Evolutionary conservation across 1,284 basidiomycete species (phyloP).

Genomic region (Rhodotorula sp.): DNA sequence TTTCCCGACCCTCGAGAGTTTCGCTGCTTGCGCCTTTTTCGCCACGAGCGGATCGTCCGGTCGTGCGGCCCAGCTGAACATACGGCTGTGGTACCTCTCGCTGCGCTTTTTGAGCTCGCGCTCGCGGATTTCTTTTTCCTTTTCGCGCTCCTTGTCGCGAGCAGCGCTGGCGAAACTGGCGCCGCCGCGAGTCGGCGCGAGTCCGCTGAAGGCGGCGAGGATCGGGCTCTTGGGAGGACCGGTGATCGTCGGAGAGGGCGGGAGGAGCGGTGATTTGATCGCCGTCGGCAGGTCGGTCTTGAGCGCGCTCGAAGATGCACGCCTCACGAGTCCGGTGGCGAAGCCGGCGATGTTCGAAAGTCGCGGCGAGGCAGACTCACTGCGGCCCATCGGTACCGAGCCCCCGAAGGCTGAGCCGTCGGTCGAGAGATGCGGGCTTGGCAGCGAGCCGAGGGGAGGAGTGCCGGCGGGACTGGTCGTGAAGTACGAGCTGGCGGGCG

Average conservation of each 20-base stretch:
- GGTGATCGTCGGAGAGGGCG: constrained; percentile 16
- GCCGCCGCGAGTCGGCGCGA: constrained; percentile 3
- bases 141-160: constrained; percentile 36
- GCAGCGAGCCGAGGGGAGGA: constrained; percentile 17
- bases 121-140: constrained; percentile 24
- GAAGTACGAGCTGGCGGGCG: constrained; percentile 11
- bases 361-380: constrained; percentile 31
- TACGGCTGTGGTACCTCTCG: constrained; percentile 21
- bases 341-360: constrained; percentile 32
- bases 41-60: constrained; percentile 11
- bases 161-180: constrained; percentile 29
- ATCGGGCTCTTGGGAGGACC: constrained; percentile 15
- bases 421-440: constrained; percentile 14
- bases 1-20: not conserved
- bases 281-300: constrained; percentile 28
- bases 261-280: constrained; percentile 12
- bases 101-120: constrained; percentile 11
- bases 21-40: not conserved
- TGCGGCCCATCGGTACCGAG: constrained; percentile 14
- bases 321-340: constrained; percentile 33
- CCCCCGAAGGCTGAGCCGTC: constrained; percentile 13
- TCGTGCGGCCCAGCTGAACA: constrained; percentile 31
- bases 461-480: constrained; percentile 28
- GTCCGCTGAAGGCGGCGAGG: constrained; percentile 8
- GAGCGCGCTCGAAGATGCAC: constrained; percentile 28